Base-by-base conservation (phyloP, 345 rosid genomes). In the Rhizophora mangle region DNA sequence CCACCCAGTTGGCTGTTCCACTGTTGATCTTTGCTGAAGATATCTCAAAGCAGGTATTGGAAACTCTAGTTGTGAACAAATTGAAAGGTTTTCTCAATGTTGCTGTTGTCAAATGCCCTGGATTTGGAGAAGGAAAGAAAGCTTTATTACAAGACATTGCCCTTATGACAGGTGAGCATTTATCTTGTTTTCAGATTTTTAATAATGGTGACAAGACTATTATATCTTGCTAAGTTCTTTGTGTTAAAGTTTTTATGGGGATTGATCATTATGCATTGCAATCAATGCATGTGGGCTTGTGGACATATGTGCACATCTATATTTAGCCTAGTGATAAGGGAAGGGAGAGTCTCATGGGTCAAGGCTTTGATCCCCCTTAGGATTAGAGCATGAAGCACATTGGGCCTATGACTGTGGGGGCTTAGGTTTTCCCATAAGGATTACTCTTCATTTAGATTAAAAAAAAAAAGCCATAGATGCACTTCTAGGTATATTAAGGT, bases 131-230 rank as follows among this genome's bases (percentile, higher is more conserved):
- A 53, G 85, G 90, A 26, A 91, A 87, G 80, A 91, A 89, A 79
- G 95, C 95, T 70, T 49, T 89, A 67, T 85, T 91, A 83, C 96
- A 89, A 82, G 97, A 94, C 74, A 86, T 94, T 75, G 96, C 96
- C 67, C 86, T 88, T 72, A 74, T 83, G 92, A 87, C 97, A 85
- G 91, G 97, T 89, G 68, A 81, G 37, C 18, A 62, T 32, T 46
- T 13, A 58, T 43, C 39, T 60, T 53, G 32, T 47, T 55, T 24
- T 62, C 60, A 22, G 53, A 47, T 36, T 32, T n/a, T 73, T 10
- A 47, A 43, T 51, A 63, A 27, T 16, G 20, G 24, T 62, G 16
- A 27, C 21, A 61, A 1, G 6, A 31, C 32, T 21, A 49, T 15
- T 20, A 60, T 22, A 24, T 27, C 26, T 54, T 63, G 52, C 2